These are phyloP conservation scores for Eucalyptus decipiens DNA, from an alignment of 345 rosid species.

Conservation along the genomic window DNA sequence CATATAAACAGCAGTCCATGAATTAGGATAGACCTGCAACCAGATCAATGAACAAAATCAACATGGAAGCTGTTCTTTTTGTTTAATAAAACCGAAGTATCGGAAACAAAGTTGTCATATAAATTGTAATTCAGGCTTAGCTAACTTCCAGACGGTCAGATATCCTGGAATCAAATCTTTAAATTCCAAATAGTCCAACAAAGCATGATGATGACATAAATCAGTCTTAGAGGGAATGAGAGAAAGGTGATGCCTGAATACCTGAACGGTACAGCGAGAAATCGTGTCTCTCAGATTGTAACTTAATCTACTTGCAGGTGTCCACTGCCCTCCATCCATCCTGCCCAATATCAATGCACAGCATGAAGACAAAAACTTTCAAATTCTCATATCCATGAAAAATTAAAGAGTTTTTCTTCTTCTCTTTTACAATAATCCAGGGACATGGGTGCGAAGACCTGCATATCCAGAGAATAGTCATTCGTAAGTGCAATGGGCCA, in stretches of 20 bases:
- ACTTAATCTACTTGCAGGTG: slow-evolving; percentile 32
- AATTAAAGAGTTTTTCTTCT: not conserved
- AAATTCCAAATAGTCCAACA: not conserved
- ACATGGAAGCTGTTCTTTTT: not conserved
- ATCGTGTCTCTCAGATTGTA: slow-evolving; percentile 57
- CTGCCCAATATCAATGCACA: slow-evolving; percentile 9
- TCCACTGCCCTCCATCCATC: slow-evolving; percentile 72
- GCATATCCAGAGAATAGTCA: not conserved
- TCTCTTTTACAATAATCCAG: not conserved
- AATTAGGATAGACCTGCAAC: slow-evolving; percentile 52
- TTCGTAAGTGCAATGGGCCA: not conserved
- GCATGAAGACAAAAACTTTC: not conserved
- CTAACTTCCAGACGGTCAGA: not conserved
- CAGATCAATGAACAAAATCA: not conserved
- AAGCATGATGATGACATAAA: not conserved
- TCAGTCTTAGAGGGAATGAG: not conserved
- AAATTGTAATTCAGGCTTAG: not conserved
- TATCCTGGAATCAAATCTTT: not conserved
- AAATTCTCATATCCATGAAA: not conserved
- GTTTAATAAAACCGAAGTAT: not conserved
- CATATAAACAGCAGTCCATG: slow-evolving; percentile 68
- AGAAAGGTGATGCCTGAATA: not conserved
- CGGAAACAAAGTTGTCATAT: not conserved
- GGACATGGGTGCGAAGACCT: not conserved
- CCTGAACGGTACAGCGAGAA: slow-evolving; percentile 66